Evolutionary conservation across 805 yeast genomes (phyloP).

Genomic region (Candida yuanshanica): DNA sequence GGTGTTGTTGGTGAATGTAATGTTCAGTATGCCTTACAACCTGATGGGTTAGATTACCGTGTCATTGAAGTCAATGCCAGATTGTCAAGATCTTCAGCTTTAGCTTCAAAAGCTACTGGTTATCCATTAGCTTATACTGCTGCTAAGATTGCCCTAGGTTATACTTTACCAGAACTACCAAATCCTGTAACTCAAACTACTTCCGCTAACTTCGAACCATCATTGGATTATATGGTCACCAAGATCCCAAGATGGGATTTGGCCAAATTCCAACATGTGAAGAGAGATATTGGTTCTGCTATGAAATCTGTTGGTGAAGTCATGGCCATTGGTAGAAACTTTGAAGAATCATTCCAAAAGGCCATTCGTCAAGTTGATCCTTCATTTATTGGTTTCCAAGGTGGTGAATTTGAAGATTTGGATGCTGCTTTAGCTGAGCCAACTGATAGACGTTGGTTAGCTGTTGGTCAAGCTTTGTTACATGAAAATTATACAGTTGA

Average conservation of each 20-base stretch:
- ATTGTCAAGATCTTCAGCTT: conserved; percentile 92
- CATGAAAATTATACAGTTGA: conserved; percentile 92
- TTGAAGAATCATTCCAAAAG: conserved; percentile 96
- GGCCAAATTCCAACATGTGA: conserved; percentile 90
- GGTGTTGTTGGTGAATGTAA: conserved; percentile 99
- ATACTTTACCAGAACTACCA: conserved; percentile 90
- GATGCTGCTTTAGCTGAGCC: conserved; percentile 79
- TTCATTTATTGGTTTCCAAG: conserved; percentile 85
- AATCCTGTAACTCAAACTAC: conserved; percentile 96
- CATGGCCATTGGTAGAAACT: conserved; percentile 97
- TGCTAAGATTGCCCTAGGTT: conserved; percentile 92
- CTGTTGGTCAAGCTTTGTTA: conserved; percentile 93
- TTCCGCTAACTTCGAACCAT: conserved; percentile 94
- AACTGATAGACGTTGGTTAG: conserved; percentile 95
- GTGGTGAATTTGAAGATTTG: conserved; percentile 69
- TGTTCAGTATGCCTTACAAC: conserved; percentile 94
- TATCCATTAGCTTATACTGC: conserved; percentile 98
- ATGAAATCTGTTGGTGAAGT: conserved; percentile 99
- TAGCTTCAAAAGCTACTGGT: conserved; percentile 98
- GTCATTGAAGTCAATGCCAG: conserved; percentile 98
- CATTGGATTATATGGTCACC: conserved; percentile 92
- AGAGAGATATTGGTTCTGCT: conserved; percentile 88
- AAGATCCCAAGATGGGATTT: conserved; percentile 99
- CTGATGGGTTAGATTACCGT: conserved; percentile 92
- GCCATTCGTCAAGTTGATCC: conserved; percentile 97